Evolutionary conservation across 768 basidiomycete species (phyloP).

Genomic region (Lentinula aciculospora): DNA sequence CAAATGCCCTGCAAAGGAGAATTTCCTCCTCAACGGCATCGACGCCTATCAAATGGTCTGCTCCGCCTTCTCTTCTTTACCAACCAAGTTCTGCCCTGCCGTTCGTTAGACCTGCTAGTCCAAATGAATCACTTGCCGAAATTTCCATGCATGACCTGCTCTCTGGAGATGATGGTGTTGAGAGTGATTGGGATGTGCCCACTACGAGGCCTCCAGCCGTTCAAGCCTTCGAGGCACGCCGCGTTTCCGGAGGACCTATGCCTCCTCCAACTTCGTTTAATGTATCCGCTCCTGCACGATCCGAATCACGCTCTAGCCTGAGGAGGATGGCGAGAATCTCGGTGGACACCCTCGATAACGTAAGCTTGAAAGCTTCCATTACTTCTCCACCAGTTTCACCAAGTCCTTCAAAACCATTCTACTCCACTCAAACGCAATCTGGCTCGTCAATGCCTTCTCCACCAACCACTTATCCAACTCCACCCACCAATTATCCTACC

Average conservation of each 20-base stretch:
- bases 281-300: background rate
- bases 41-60: background rate
- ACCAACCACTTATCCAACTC: background rate
- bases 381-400: background rate
- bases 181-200: slow-evolving; percentile 5
- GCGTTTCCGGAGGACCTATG: background rate
- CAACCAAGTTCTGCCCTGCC: background rate
- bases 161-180: background rate
- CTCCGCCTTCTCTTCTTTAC: background rate
- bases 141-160: slow-evolving; percentile 6
- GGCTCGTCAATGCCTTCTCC: background rate
- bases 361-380: background rate
- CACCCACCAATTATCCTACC: background rate
- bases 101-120: background rate
- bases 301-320: background rate
- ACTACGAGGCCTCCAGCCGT: background rate
- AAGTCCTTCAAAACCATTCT: background rate
- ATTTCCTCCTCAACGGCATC: background rate
- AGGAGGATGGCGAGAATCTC: slow-evolving; percentile 2
- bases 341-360: slow-evolving; percentile 1
- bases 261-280: background rate
- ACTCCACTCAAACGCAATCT: background rate
- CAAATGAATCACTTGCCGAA: slow-evolving; percentile 4
- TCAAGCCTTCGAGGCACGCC: background rate
- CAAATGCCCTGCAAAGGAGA: background rate